Evolutionary conservation across 805 yeast genomes (phyloP), one percentile per base, ranked within the genome.

Genomic region (Wickerhamomyces chaumierensis): DNA sequence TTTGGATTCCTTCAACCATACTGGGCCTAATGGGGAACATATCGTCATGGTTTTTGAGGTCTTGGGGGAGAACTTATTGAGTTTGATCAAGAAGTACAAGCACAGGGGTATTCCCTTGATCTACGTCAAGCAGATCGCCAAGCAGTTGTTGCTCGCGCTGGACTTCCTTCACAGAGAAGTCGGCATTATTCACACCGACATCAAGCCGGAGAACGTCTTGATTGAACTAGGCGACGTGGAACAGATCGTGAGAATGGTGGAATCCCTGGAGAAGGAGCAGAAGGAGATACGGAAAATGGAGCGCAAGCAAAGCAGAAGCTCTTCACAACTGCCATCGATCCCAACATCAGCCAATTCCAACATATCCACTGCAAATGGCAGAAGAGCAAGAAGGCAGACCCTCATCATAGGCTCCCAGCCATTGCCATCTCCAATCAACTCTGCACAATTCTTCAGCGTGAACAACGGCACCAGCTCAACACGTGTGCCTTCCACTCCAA

Each of bases 1-100:
- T 32, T 60, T 86, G 41, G 97, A 92, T 58, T 75, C 82, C 42
- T 92, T 92, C 56, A 74, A 77, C 40, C 95, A 90, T 54, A 61
- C 65, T 33, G 98, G 98, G 1, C 87, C 85, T 5, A 86, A 92
- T 58, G 99, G 99, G 2, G 69, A 73, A 3, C 99, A 92, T 60
- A 80, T 87, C 11, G 90, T 92, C 42, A 92, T 92, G 97, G 96
- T 90, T 2, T 92, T 92, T 58, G 98, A 92, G 61, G 95, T 92
- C 0, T 65, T 92, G 44, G 99, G 99, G 17, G 99, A 92, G 58
- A 90, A 87, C 55, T 59, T 92, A 48, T 64, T 92, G 38, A 88
- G 95, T 17, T 66, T 92, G 48, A 86, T 90, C 42, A 73, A 84
- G 46, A 69, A 88, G 40, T 88, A 72, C 53, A 69, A 73, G 53